phyloP scores from a whole-genome alignment of 352 stramenopile genomes.

The Aphanomyces cochlioides region DNA sequence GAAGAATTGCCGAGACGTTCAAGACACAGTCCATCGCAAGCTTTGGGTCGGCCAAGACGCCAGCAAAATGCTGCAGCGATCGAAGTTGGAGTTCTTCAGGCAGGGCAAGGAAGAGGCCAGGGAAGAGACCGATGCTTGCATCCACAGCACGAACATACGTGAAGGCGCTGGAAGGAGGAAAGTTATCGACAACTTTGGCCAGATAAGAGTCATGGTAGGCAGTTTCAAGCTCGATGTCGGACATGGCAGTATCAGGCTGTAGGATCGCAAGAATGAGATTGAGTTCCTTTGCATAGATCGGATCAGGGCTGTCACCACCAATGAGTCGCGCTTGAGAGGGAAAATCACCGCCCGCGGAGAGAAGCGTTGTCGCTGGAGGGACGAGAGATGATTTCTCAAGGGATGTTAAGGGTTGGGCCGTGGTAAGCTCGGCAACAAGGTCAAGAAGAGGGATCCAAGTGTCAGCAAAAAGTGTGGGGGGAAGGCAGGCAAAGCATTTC shows the following conservation, averaged over 20 bases:
- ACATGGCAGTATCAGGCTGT: constrained; percentile 66
- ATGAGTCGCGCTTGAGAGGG: constrained; percentile 47
- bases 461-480: constrained; percentile 68
- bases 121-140: constrained; percentile 69
- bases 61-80: constrained; percentile 72
- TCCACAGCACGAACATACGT: constrained; percentile 80
- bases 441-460: constrained; percentile 77
- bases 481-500: constrained; percentile 68
- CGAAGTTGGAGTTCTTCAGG: constrained; percentile 81
- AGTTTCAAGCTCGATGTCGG: constrained; percentile 77
- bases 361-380: constrained; percentile 58
- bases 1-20: constrained; percentile 75
- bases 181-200: neutral
- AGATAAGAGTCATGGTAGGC: constrained; percentile 76
- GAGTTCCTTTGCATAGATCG: constrained; percentile 67
- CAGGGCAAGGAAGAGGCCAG: constrained; percentile 68
- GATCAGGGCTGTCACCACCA: constrained; percentile 55
- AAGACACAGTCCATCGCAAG: constrained; percentile 49
- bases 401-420: constrained; percentile 70
- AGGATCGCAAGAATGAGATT: constrained; percentile 71
- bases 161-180: constrained; percentile 54
- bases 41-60: constrained; percentile 55
- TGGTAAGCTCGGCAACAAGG: constrained; percentile 73
- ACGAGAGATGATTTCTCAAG: constrained; percentile 53
- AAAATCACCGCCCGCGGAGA: constrained; percentile 58